Percentiles rank a stretch among this genome's conserved stretches.
phyloP scores from a whole-genome alignment of 106 monocot genomes.

The Vanilla planifolia region DNA sequence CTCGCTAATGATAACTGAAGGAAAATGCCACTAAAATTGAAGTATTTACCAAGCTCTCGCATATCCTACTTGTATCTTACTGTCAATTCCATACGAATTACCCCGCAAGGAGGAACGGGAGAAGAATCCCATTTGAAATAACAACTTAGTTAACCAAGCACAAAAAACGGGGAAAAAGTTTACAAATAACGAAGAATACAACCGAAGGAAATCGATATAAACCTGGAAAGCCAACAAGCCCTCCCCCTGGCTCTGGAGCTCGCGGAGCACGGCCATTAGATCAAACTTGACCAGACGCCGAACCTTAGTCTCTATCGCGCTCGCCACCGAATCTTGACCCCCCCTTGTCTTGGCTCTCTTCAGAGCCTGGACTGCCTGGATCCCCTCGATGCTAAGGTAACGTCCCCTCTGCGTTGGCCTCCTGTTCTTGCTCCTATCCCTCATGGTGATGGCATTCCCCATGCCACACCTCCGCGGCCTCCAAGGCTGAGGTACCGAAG shows the following conservation, averaged over 20 bases:
- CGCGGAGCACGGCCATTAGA: slow-evolving; percentile 69
- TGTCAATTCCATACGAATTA: no score
- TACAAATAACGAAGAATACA: neutral
- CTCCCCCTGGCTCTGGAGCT: slow-evolving; percentile 61
- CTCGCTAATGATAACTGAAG: no score
- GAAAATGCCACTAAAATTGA: no score
- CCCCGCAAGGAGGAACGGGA: no score
- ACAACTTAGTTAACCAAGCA: neutral
- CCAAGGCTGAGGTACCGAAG: neutral
- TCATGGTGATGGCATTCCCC: slow-evolving; percentile 25
- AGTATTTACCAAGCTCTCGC: no score
- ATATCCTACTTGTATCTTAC: no score
- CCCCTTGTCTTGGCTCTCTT: slow-evolving; percentile 40
- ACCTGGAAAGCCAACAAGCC: slow-evolving; percentile 65
- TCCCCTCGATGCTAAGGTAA: slow-evolving; percentile 86
- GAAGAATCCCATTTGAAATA: neutral
- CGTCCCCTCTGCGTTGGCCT: slow-evolving; percentile 80
- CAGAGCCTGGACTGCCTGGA: slow-evolving; percentile 87
- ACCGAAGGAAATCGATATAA: neutral
- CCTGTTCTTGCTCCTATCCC: slow-evolving; percentile 86
- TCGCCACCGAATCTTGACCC: slow-evolving; percentile 7
- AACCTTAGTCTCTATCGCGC: slow-evolving; percentile 41
- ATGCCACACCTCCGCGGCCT: neutral
- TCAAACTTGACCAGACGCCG: slow-evolving; percentile 76
- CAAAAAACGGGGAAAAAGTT: neutral